Percentiles rank a stretch among this genome's conserved stretches.
These are phyloP conservation scores for Silene conica DNA, from an alignment of 148 eudicot species.

Conservation along the genomic window DNA sequence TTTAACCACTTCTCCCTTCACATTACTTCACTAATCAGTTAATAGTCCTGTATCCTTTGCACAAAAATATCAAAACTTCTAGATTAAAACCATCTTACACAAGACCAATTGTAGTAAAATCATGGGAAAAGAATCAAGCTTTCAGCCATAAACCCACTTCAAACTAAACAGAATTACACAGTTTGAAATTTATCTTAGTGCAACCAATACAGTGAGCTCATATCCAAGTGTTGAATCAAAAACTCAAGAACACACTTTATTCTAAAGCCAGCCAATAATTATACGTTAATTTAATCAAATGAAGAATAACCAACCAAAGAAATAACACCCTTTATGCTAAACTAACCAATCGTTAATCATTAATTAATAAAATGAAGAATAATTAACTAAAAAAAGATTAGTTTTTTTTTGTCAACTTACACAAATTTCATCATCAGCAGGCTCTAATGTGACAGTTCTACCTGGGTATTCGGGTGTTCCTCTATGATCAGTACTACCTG, in stretches of 20 bases:
- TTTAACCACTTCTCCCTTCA: not conserved
- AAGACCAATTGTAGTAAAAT: not conserved
- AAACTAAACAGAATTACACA: not conserved
- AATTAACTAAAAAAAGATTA: not conserved
- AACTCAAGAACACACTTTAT: too few species aligned
- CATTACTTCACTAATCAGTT: not conserved
- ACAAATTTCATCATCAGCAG: conserved; percentile 69
- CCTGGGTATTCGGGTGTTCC: conserved; percentile 92
- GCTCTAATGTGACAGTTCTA: conserved; percentile 91
- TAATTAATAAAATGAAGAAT: too few species aligned
- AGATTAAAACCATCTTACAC: not conserved
- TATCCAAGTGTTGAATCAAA: too few species aligned
- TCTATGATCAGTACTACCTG: conserved; percentile 98
- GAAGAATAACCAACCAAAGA: too few species aligned
- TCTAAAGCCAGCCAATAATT: too few species aligned
- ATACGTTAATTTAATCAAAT: too few species aligned
- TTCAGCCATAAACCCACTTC: not conserved
- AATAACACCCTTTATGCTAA: too few species aligned
- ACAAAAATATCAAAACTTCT: not conserved
- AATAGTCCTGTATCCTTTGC: not conserved
- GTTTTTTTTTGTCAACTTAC: conserved; percentile 38
- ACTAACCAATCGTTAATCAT: too few species aligned
- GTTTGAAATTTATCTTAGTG: too few species aligned
- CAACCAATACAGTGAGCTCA: too few species aligned
- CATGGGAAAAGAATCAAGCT: not conserved